These are phyloP conservation scores for Euphorbia pulcherrima DNA, from an alignment of 345 rosid species.

Conservation along the genomic window DNA sequence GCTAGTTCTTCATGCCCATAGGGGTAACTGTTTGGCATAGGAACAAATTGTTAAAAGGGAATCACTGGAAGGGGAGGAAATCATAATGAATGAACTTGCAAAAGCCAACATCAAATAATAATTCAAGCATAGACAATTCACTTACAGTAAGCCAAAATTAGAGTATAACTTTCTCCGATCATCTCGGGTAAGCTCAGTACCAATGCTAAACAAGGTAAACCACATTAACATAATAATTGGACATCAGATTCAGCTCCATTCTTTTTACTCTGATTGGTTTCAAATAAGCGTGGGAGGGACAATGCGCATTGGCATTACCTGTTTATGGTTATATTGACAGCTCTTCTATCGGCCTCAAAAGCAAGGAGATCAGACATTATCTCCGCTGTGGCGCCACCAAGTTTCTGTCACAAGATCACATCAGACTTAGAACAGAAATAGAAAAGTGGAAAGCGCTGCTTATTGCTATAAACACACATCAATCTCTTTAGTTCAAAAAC, in stretches of 20 bases:
- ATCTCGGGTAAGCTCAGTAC: conserved; percentile 98
- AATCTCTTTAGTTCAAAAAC: conserved; percentile 12
- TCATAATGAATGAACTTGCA: not conserved
- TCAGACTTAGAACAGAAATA: conserved; percentile 9
- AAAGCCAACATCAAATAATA: not conserved
- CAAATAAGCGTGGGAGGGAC: not conserved
- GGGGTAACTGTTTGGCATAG: conserved; percentile 46
- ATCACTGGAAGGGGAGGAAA: not conserved
- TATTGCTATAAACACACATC: not conserved
- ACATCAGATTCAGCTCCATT: not conserved
- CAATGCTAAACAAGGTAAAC: conserved; percentile 56
- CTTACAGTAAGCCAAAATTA: conserved; percentile 90
- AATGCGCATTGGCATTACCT: conserved; percentile 37
- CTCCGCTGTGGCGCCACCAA: conserved; percentile 96
- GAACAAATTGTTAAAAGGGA: conserved; percentile 11
- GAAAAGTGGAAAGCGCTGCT: not conserved
- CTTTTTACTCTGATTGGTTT: not conserved
- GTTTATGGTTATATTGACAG: conserved; percentile 89
- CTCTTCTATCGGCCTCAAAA: conserved; percentile 97
- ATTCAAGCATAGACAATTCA: conserved; percentile 8
- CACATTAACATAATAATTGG: conserved; percentile 1
- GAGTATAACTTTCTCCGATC: conserved; percentile 94
- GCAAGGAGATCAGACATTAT: conserved; percentile 97
- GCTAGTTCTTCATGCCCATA: conserved; percentile 93
- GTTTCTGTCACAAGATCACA: conserved; percentile 48